A percentile compares a stretch with the other conserved stretches of the same genome.
Evolutionary conservation across 2,329 filamentous ascomycete genomes (phyloP).

Genomic region (Fusarium subtropicale): DNA sequence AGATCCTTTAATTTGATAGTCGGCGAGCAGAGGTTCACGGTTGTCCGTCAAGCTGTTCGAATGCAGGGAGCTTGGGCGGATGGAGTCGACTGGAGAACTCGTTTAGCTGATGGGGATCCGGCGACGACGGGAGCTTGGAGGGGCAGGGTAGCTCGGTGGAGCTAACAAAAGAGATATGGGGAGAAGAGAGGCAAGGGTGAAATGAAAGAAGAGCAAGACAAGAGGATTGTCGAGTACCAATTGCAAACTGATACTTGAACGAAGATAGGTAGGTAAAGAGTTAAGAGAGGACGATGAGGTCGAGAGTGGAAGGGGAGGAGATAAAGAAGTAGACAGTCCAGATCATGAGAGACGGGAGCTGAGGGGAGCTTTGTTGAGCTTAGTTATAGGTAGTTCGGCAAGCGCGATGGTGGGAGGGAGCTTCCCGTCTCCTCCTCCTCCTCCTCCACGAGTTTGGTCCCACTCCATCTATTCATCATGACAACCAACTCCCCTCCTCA

Average conservation of each 20-base stretch:
- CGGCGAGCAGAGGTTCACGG: not conserved
- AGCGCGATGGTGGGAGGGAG: slow-evolving; percentile 21
- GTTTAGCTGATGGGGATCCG: slow-evolving; percentile 33
- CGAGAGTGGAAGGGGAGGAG: slow-evolving; percentile 9
- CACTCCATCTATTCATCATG: slow-evolving; percentile 32
- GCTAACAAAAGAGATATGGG: slow-evolving; percentile 32
- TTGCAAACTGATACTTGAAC: slow-evolving; percentile 26
- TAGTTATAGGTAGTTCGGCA: slow-evolving; percentile 7
- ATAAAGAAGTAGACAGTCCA: slow-evolving; percentile 4
- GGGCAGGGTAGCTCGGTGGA: slow-evolving; percentile 33
- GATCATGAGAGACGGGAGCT: slow-evolving; percentile 6
- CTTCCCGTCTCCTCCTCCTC: slow-evolving; percentile 10
- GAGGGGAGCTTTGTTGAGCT: slow-evolving; percentile 25
- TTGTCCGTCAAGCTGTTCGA: not conserved
- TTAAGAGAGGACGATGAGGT: slow-evolving; percentile 1
- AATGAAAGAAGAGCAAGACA: slow-evolving; percentile 9
- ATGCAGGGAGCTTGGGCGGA: not conserved
- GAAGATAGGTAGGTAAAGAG: slow-evolving; percentile 8
- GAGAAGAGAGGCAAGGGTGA: slow-evolving; percentile 10
- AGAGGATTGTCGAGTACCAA: slow-evolving; percentile 16
- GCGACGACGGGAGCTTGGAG: slow-evolving; percentile 29
- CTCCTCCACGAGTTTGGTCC: slow-evolving; percentile 1
- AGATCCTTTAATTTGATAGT: not conserved
- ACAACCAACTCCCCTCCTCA: slow-evolving; percentile 23
- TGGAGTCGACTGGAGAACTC: slow-evolving; percentile 12